A percentile compares a stretch with the other conserved stretches of the same genome.
Evolutionary conservation across 805 yeast genomes (phyloP).

Genomic region (Saccharomycopsis malanga): DNA sequence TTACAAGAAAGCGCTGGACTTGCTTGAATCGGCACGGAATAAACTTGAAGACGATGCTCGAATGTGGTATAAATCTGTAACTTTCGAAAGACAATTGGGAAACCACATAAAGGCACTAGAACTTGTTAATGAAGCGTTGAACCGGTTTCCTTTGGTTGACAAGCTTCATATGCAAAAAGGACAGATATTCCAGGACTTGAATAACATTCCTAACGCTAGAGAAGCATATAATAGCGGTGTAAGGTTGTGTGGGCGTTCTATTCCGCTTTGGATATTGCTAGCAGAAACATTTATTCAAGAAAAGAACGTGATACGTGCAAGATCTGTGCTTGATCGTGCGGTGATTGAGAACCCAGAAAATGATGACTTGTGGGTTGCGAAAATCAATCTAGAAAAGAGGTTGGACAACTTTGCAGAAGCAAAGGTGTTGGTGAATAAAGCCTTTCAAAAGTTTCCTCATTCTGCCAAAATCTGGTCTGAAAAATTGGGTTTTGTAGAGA

Average conservation of each 20-base stretch:
- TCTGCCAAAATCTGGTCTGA: constrained; percentile 63
- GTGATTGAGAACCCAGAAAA: constrained; percentile 41
- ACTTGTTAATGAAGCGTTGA: constrained; percentile 41
- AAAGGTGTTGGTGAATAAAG: constrained; percentile 46
- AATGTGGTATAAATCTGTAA: constrained; percentile 56
- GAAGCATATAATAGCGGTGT: constrained; percentile 45
- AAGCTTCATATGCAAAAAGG: constrained; percentile 59
- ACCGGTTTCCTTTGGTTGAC: constrained; percentile 39
- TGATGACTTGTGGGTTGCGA: constrained; percentile 52
- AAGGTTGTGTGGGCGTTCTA: constrained; percentile 36
- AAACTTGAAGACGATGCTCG: constrained; percentile 35
- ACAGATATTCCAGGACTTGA: constrained; percentile 38
- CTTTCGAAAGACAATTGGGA: constrained; percentile 38
- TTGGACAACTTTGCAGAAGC: constrained; percentile 46
- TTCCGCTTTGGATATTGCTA: constrained; percentile 48
- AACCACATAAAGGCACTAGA: constrained; percentile 33
- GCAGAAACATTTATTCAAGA: constrained; percentile 37
- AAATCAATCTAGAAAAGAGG: constrained; percentile 50
- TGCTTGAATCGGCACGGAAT: constrained; percentile 35
- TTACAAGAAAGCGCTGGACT: constrained; percentile 30
- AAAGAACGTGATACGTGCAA: constrained; percentile 39
- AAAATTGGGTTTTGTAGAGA: constrained; percentile 38
- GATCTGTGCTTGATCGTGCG: constrained; percentile 68
- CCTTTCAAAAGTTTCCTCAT: constrained; percentile 49
- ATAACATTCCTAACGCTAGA: constrained; percentile 36